Evolutionary conservation across 257 asterid genomes (phyloP), one percentile per base, ranked within the genome.

Genomic region (Nicotiana undulata): DNA sequence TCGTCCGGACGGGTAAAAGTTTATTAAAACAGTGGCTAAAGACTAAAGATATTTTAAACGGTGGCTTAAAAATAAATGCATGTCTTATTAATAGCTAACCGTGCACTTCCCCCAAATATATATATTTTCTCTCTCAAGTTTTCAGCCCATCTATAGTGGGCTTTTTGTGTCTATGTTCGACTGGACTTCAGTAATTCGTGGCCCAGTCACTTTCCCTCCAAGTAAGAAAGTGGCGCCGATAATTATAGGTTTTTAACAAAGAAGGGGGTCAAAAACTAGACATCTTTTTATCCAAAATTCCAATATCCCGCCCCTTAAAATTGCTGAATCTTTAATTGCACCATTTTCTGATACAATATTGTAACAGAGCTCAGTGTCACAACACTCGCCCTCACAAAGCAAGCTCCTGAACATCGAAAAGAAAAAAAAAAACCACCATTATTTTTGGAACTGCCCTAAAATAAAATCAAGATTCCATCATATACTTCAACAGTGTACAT

Each of bases 231-330:
- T 13, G 4, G 78, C 44, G 16, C 61, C 61, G 24, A 72, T 72
- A 7, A n/a, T 72, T 6, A 40, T 68, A 22, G 77, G 77, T 70
- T 70, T 70, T 70, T 22, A 44, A 70, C 77, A 70, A 6, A 72
- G 13, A 49, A 72, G 40, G 78, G 60, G 78, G 60, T 20, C 59
- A 13, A 72, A 70, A 40, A 68, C 59, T 22, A 0, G 58, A 46
- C 78, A 59, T 53, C 13, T 22, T 20, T 12, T 70, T 70, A 20
- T 20, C 58, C 60, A 72, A 72, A 72, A 46, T 22, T 72, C 56
- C 60, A 26, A 46, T 72, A 46, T 72, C 78, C 78, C 78, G 78
- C 78, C 44, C 78, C 78, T 6, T 59, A 72, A 46, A 49, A 12
- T 49, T 46, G 24, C 61, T 24, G 1, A 24, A 72, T 49, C 78